Percentiles rank a stretch among this genome's conserved stretches.
phyloP scores from a whole-genome alignment of 768 basidiomycete genomes.

The Rubroboletus pulcherrimus region DNA sequence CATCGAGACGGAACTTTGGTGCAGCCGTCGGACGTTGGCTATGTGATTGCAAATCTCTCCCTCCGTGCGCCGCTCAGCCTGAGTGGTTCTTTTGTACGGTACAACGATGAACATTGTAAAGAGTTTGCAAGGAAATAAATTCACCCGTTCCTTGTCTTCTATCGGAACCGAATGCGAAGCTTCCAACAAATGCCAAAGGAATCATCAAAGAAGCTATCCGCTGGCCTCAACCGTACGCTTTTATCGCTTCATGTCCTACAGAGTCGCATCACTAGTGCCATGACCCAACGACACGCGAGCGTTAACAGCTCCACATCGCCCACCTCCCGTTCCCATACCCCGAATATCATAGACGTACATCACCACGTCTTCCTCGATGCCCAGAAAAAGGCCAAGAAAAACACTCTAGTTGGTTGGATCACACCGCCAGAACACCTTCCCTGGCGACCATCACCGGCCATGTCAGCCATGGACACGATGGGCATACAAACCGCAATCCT shows the following conservation, averaged over 20 bases:
- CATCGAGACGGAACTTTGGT: slow-evolving; percentile 68
- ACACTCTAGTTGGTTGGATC: slow-evolving; percentile 52
- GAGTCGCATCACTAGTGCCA: neutral
- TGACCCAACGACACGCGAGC: slow-evolving; percentile 12
- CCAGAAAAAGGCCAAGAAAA: slow-evolving; percentile 44
- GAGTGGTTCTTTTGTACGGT: slow-evolving; percentile 76
- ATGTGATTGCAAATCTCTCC: slow-evolving; percentile 75
- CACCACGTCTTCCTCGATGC: slow-evolving; percentile 68
- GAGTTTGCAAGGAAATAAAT: slow-evolving; percentile 41
- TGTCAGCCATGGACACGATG: slow-evolving; percentile 60
- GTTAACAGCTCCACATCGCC: neutral
- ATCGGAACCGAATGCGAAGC: slow-evolving; percentile 19
- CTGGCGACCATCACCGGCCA: slow-evolving; percentile 57
- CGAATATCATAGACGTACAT: slow-evolving; percentile 57
- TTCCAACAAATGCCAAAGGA: slow-evolving; percentile 2
- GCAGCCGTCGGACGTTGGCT: slow-evolving; percentile 67
- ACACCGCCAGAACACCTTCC: slow-evolving; percentile 63
- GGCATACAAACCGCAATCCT: slow-evolving; percentile 59
- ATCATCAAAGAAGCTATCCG: slow-evolving; percentile 13
- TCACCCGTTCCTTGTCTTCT: slow-evolving; percentile 2
- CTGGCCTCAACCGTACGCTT: neutral
- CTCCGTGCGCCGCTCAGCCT: slow-evolving; percentile 58
- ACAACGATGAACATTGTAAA: slow-evolving; percentile 70
- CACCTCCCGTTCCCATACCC: neutral
- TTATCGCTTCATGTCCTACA: neutral